Conservation (phyloP, 208 protist genomes). For the Zelonia costaricensis region DNA sequence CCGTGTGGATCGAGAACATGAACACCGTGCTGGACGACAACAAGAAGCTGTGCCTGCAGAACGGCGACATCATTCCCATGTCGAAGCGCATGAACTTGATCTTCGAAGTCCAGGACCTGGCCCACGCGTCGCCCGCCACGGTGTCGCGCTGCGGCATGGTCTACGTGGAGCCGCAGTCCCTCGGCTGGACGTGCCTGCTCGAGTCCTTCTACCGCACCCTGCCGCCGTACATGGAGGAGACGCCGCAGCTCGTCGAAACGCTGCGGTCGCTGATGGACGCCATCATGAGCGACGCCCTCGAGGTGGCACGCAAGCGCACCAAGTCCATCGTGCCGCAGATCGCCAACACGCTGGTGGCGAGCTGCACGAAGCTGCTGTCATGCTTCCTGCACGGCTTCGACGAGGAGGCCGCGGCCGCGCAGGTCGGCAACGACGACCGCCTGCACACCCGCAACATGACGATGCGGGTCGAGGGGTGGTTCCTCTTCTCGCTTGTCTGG, state of each 20-base stretch:
- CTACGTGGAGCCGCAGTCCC: constrained; percentile 94
- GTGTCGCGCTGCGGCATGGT: constrained; percentile 99
- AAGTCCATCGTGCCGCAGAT: constrained; percentile 79
- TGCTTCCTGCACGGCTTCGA: constrained; percentile 59
- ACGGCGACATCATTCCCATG: constrained; percentile 98
- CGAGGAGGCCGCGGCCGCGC: constrained; percentile 20
- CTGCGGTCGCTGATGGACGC: constrained; percentile 60
- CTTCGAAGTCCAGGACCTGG: constrained; percentile 97
- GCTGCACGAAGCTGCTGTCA: constrained; percentile 85
- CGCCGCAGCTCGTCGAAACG: constrained; percentile 28
- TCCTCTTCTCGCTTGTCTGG: constrained; percentile 94
- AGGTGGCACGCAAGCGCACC: constrained; percentile 80
- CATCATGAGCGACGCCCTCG: constrained; percentile 79
- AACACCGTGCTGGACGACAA: constrained; percentile 99
- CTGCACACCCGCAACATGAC: constrained; percentile 56
- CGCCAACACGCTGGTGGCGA: constrained; percentile 69
- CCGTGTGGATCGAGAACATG: constrained; percentile 99
- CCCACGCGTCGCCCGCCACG: constrained; percentile 97
- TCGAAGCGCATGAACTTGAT: constrained; percentile 95
- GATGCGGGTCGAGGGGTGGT: constrained; percentile 89
- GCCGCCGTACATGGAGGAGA: constrained; percentile 60
- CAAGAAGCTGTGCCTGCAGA: constrained; percentile 98
- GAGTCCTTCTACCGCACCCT: constrained; percentile 85
- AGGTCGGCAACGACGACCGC: constrained; percentile 21
- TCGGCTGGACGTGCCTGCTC: constrained; percentile 93